Evolutionary conservation across 106 monocot species (phyloP).

Genomic region (Platanthera guangdongensis): DNA sequence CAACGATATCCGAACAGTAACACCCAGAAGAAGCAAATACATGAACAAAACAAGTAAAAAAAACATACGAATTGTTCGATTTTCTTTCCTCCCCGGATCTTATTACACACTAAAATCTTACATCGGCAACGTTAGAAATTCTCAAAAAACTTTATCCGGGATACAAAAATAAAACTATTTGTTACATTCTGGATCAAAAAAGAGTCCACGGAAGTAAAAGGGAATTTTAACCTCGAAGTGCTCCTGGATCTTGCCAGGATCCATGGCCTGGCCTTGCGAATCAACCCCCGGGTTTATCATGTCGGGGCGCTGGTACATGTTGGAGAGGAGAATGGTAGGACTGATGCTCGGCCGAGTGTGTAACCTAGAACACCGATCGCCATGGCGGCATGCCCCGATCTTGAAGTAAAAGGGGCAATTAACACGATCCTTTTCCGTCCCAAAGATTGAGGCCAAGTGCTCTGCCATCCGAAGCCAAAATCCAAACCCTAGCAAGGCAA

Average conservation of each 20-base stretch:
- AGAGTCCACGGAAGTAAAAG: too few relatives aligned
- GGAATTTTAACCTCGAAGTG: constrained; percentile 19
- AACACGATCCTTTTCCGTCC: constrained; percentile 26
- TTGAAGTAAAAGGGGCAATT: constrained; percentile 30
- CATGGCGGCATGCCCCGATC: constrained; percentile 26
- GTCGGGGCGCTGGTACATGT: constrained; percentile 29
- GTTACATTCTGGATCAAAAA: too few relatives aligned
- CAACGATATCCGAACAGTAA: too few relatives aligned
- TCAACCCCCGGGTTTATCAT: constrained; percentile 20
- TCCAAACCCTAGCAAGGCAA: not conserved
- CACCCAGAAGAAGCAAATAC: too few relatives aligned
- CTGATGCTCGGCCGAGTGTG: constrained; percentile 22
- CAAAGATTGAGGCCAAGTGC: constrained; percentile 26
- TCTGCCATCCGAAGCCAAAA: constrained; percentile 14
- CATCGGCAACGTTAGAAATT: too few relatives aligned
- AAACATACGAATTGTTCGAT: too few relatives aligned
- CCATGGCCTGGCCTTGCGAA: constrained; percentile 21
- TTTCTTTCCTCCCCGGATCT: too few relatives aligned
- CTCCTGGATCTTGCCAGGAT: constrained; percentile 24
- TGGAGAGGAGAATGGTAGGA: constrained; percentile 23
- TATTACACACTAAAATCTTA: too few relatives aligned
- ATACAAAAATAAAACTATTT: too few relatives aligned
- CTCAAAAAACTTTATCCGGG: too few relatives aligned
- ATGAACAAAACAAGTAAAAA: too few relatives aligned
- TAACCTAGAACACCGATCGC: constrained; percentile 24